Evolutionary conservation across 345 rosid genomes (phyloP).

Genomic region (Lepidium didymum): DNA sequence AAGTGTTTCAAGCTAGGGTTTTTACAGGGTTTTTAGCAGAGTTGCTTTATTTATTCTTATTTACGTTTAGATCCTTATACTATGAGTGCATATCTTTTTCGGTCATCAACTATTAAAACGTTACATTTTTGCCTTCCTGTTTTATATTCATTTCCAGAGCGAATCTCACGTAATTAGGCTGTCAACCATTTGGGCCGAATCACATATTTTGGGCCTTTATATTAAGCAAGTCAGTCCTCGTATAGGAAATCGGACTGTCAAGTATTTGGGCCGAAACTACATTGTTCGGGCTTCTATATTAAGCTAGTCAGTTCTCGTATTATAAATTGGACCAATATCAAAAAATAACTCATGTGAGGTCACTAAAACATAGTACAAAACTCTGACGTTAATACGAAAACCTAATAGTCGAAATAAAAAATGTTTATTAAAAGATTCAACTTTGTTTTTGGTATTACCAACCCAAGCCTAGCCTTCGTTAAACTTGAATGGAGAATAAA

Average conservation of each 20-base stretch:
- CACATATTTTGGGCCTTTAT: not conserved
- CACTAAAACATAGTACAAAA: no score
- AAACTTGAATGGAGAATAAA: no score
- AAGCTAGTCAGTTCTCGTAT: no score
- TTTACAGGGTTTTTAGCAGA: conserved; percentile 9
- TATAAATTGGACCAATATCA: no score
- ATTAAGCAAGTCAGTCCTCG: not conserved
- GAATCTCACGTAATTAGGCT: not conserved
- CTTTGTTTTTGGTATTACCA: no score
- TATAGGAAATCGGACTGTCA: not conserved
- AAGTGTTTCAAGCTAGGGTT: conserved; percentile 23
- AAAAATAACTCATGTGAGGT: no score
- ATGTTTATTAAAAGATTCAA: no score
- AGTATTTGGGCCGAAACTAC: not conserved
- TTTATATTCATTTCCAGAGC: not conserved
- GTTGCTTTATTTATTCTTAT: not conserved
- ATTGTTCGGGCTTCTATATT: no score
- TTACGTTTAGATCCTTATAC: not conserved
- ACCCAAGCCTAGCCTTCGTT: no score
- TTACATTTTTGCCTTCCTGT: not conserved
- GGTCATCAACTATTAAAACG: not conserved
- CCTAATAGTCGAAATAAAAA: no score
- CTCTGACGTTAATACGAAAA: no score
- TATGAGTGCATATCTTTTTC: not conserved
- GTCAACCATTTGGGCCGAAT: not conserved